These are phyloP conservation scores for Botrytis byssoidea DNA, from an alignment of 2,329 filamentous ascomycete genomes.

Conservation along the genomic window DNA sequence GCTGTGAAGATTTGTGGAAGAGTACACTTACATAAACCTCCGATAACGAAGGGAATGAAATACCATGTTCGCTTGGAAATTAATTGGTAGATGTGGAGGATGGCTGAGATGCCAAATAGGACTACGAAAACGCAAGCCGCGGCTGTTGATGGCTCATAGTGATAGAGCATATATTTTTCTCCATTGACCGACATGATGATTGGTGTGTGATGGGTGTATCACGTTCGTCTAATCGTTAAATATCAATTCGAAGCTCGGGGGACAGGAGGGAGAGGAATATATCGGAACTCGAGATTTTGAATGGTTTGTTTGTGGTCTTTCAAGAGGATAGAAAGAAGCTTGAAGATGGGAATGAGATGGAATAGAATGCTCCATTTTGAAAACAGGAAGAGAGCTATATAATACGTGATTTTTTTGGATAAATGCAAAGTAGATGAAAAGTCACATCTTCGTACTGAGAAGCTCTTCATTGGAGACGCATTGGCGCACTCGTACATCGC, in stretches of 20 bases:
- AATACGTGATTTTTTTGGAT: background rate
- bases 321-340: background rate
- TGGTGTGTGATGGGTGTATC: background rate
- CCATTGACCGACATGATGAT: constrained; percentile 1
- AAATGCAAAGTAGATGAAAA: background rate
- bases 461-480: background rate
- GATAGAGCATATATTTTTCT: constrained; percentile 20
- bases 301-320: background rate
- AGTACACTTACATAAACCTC: constrained; percentile 25
- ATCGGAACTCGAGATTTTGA: background rate
- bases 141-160: constrained; percentile 27
- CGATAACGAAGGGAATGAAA: constrained; percentile 37
- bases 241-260: background rate
- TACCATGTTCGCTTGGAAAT: constrained; percentile 31
- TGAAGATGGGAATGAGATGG: background rate
- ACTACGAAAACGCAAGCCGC: constrained; percentile 26
- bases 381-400: background rate
- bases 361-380: background rate
- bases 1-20: background rate
- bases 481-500: background rate
- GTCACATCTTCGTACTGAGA: background rate
- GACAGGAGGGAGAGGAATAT: background rate
- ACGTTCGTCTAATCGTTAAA: background rate
- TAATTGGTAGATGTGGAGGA: constrained; percentile 27
- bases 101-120: constrained; percentile 21